Conservation (phyloP, 495 filamentous ascomycete species). For the Lasiosphaeris hirsuta region DNA sequence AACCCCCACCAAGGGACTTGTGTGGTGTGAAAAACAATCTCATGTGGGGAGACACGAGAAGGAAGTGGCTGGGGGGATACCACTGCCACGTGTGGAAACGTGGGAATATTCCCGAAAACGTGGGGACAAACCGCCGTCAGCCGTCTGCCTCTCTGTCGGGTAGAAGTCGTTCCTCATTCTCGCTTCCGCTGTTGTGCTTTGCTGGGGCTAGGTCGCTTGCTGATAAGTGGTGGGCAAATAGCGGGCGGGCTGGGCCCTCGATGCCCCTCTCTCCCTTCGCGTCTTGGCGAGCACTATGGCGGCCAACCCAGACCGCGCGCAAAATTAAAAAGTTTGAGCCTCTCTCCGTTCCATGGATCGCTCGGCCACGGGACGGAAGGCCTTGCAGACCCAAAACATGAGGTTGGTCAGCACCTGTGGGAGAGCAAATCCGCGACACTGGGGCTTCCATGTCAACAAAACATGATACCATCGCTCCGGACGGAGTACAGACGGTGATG, state of each 20-base stretch:
- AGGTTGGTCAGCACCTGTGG: neutral
- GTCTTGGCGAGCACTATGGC: neutral
- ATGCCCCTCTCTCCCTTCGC: neutral
- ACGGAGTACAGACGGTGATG: too few species aligned
- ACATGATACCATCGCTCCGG: too few species aligned
- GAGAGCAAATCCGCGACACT: neutral
- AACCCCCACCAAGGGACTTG: neutral
- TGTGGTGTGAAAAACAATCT: neutral
- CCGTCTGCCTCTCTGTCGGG: neutral
- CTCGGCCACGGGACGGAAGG: too few species aligned
- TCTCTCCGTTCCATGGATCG: neutral
- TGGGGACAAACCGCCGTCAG: neutral
- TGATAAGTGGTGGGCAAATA: neutral
- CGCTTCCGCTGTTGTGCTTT: too few species aligned
- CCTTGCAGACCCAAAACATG: too few species aligned
- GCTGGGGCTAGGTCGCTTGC: neutral
- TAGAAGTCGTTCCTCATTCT: too few species aligned
- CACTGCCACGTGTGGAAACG: slow-evolving; percentile 2
- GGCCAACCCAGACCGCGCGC: neutral
- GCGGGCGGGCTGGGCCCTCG: neutral
- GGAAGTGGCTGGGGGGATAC: neutral
- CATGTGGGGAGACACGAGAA: neutral
- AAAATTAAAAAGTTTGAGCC: neutral
- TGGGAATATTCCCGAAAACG: slow-evolving; percentile 5
- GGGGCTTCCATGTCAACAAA: too few species aligned